Percentiles rank a stretch among this genome's conserved stretches.
Conservation (phyloP, 768 basidiomycete species). For the Suillus americanus region DNA sequence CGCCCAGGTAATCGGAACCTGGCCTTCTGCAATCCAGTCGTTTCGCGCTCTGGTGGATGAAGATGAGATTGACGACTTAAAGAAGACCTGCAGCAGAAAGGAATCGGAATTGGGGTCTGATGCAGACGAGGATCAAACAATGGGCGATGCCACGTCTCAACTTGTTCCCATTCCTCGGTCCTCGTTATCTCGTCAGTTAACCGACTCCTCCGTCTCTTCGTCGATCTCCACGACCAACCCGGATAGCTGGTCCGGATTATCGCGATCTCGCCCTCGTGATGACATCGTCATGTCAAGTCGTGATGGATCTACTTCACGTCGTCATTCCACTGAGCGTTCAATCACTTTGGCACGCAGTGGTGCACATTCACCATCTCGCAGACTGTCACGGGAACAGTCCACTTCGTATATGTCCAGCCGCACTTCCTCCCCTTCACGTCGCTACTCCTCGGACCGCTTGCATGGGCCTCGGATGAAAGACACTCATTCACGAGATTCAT, state of each 20-base stretch:
- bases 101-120: constrained; percentile 8
- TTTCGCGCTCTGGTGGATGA: constrained; percentile 30
- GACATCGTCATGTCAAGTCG: constrained; percentile 8
- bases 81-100: constrained; percentile 16
- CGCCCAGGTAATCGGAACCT: constrained; percentile 21
- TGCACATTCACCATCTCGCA: constrained; percentile 23
- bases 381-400: constrained; percentile 14
- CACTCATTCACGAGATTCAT: constrained; percentile 19
- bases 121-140: neutral
- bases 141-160: neutral
- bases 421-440: constrained; percentile 27
- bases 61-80: constrained; percentile 27
- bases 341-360: constrained; percentile 28
- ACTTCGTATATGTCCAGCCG: constrained; percentile 28
- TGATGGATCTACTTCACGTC: constrained; percentile 28
- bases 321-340: constrained; percentile 20
- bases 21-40: constrained; percentile 29
- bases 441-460: constrained; percentile 23
- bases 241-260: constrained; percentile 1
- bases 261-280: constrained; percentile 25
- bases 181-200: constrained; percentile 16
- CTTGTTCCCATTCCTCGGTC: constrained; percentile 25
- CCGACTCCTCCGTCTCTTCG: neutral
- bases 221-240: neutral
- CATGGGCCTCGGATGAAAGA: constrained; percentile 25